phyloP scores from a whole-genome alignment of 257 asterid genomes.

The Rhazya stricta region DNA sequence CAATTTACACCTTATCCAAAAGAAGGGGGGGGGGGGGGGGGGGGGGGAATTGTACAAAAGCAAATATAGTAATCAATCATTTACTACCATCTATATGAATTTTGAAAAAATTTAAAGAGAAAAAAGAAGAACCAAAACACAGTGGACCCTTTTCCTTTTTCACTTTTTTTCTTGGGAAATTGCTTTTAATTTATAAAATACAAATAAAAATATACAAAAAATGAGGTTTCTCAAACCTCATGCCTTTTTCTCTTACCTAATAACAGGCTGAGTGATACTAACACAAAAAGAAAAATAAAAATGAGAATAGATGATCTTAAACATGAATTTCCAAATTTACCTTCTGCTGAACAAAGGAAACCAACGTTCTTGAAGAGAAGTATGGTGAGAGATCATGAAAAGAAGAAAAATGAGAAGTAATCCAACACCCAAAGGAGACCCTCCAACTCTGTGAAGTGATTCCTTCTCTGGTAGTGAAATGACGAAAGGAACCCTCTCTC shows the following conservation, averaged over 20 bases:
- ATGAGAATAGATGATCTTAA: not conserved
- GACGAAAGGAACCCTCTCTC: slow-evolving; percentile 38
- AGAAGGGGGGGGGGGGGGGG: too few species aligned
- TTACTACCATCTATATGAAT: not conserved
- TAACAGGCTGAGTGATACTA: too few species aligned
- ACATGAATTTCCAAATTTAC: not conserved
- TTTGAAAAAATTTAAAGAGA: not conserved
- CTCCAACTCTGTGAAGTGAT: slow-evolving; percentile 56
- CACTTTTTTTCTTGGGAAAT: not conserved
- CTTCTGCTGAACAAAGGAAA: slow-evolving; percentile 55
- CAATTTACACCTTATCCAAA: too few species aligned
- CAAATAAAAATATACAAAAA: not conserved
- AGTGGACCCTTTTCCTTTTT: not conserved
- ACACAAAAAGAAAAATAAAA: not conserved
- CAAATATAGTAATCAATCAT: not conserved
- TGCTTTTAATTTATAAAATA: not conserved
- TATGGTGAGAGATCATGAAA: slow-evolving; percentile 59
- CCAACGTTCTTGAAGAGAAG: slow-evolving; percentile 57
- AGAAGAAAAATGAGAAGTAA: slow-evolving; percentile 52
- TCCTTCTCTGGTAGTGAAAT: slow-evolving; percentile 54
- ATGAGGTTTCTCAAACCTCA: not conserved
- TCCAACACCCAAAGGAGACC: slow-evolving; percentile 59
- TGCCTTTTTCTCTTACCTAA: not conserved
- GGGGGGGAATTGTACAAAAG: not conserved
- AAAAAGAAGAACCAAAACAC: not conserved